Evolutionary conservation across 495 filamentous ascomycete genomes (phyloP).

Genomic region (Xylaria longipes): DNA sequence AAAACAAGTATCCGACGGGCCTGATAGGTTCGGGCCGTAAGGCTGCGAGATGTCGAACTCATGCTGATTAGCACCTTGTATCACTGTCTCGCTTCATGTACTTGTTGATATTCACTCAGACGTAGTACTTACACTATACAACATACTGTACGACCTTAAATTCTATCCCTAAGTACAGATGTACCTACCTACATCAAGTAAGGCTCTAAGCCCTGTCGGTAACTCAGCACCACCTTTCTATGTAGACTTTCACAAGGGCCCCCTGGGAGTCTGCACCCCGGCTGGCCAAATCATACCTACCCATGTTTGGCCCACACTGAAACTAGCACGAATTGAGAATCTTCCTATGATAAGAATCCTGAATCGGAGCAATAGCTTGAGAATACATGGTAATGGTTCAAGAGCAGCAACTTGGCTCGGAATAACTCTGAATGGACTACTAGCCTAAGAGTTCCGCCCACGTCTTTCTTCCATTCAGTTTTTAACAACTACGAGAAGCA

Average conservation of each 20-base stretch:
- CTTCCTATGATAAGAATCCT: slow-evolving; percentile 41
- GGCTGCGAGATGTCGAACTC: slow-evolving; percentile 20
- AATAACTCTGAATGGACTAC: slow-evolving; percentile 22
- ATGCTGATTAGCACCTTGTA: slow-evolving; percentile 11
- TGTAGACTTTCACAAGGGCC: slow-evolving; percentile 34
- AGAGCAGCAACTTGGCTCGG: slow-evolving; percentile 34
- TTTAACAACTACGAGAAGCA: background rate
- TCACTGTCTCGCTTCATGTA: slow-evolving; percentile 15
- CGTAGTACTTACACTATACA: slow-evolving; percentile 2
- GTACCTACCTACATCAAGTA: slow-evolving; percentile 9
- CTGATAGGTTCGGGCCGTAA: slow-evolving; percentile 14
- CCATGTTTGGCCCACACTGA: slow-evolving; percentile 37
- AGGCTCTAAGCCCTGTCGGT: slow-evolving; percentile 43
- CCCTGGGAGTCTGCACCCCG: slow-evolving; percentile 41
- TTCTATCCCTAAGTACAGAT: slow-evolving; percentile 1
- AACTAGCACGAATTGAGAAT: slow-evolving; percentile 32
- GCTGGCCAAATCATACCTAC: slow-evolving; percentile 41
- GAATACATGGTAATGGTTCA: slow-evolving; percentile 32
- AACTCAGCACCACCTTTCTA: slow-evolving; percentile 22
- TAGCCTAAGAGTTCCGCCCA: background rate
- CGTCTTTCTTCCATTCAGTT: background rate
- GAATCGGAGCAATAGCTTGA: slow-evolving; percentile 31
- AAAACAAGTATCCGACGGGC: slow-evolving; percentile 2
- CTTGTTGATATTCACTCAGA: slow-evolving; percentile 4
- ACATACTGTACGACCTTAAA: slow-evolving; percentile 18